Evolutionary conservation across 805 yeast genomes (phyloP).

Genomic region (Teunomyces tritomae): DNA sequence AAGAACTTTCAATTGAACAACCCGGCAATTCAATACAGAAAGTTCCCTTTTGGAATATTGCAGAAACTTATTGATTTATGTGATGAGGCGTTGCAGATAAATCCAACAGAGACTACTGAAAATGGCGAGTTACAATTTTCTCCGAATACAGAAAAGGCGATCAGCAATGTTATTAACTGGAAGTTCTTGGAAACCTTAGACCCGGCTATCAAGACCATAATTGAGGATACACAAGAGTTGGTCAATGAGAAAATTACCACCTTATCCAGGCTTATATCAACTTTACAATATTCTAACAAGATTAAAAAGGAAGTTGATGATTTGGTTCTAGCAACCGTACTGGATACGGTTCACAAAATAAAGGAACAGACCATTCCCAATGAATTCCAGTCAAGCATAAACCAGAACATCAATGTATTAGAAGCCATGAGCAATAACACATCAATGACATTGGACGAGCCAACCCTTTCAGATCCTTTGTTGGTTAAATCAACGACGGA

Average conservation of each 20-base stretch:
- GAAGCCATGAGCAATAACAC: conserved; percentile 2
- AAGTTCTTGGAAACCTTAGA: conserved; percentile 54
- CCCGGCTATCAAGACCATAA: conserved; percentile 58
- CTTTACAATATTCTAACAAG: conserved; percentile 70
- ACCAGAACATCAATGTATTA: conserved; percentile 3
- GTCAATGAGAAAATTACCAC: conserved; percentile 68
- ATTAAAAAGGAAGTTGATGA: conserved; percentile 77
- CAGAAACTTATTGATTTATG: conserved; percentile 60
- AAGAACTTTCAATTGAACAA: conserved; percentile 26
- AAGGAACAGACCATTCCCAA: conserved; percentile 31
- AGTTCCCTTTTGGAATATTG: conserved; percentile 64
- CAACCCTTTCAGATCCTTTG: conserved; percentile 6
- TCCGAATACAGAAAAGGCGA: conserved; percentile 59
- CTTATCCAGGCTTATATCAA: conserved; percentile 66
- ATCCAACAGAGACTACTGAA: conserved; percentile 48
- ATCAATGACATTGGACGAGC: not conserved
- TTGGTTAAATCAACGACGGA: not conserved
- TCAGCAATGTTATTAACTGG: conserved; percentile 45
- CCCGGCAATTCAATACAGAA: conserved; percentile 40
- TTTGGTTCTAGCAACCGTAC: conserved; percentile 60
- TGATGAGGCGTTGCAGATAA: conserved; percentile 70
- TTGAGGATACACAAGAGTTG: conserved; percentile 63
- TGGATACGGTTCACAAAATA: conserved; percentile 58
- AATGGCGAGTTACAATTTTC: conserved; percentile 41
- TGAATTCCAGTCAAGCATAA: conserved; percentile 8